Evolutionary conservation across 257 asterid genomes (phyloP).

Genomic region (Penstemon eatonii): DNA sequence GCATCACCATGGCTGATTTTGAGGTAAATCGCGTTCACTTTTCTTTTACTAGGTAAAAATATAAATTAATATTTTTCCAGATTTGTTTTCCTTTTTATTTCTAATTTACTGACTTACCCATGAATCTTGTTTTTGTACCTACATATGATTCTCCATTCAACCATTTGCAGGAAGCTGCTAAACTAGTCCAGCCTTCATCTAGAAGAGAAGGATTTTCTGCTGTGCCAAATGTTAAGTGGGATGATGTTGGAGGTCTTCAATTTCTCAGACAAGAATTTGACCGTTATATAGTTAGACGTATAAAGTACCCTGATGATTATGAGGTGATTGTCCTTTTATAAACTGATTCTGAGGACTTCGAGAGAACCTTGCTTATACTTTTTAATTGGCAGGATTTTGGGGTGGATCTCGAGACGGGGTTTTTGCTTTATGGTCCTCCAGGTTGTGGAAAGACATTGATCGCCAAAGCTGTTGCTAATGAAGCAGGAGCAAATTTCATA

Average conservation of each 20-base stretch:
- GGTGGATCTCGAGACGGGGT: conserved; percentile 63
- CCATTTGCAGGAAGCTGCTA: conserved; percentile 72
- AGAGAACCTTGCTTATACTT: conserved; percentile 1
- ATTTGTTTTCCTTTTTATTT: neutral
- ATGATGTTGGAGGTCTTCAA: conserved; percentile 86
- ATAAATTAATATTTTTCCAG: neutral
- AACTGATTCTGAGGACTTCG: conserved; percentile 2
- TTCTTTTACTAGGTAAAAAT: no score
- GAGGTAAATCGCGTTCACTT: conserved; percentile 50
- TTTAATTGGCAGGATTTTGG: conserved; percentile 58
- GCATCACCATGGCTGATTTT: conserved; percentile 77
- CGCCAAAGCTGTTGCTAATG: conserved; percentile 93
- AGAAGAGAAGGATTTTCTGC: conserved; percentile 90
- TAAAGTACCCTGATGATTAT: conserved; percentile 66
- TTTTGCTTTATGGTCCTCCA: conserved; percentile 96
- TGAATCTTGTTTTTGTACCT: conserved; percentile 9
- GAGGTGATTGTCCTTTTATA: conserved; percentile 40
- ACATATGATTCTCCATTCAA: conserved; percentile 17
- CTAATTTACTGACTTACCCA: neutral
- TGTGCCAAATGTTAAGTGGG: conserved; percentile 85
- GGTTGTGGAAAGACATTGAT: conserved; percentile 96
- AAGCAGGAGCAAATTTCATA: conserved; percentile 89
- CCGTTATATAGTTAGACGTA: conserved; percentile 56
- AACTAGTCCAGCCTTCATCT: conserved; percentile 77
- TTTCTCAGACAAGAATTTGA: conserved; percentile 59